A percentile compares a stretch with the other conserved stretches of the same genome.
phyloP scores from a whole-genome alignment of 495 filamentous ascomycete species.

The Annulohypoxylon nitens region DNA sequence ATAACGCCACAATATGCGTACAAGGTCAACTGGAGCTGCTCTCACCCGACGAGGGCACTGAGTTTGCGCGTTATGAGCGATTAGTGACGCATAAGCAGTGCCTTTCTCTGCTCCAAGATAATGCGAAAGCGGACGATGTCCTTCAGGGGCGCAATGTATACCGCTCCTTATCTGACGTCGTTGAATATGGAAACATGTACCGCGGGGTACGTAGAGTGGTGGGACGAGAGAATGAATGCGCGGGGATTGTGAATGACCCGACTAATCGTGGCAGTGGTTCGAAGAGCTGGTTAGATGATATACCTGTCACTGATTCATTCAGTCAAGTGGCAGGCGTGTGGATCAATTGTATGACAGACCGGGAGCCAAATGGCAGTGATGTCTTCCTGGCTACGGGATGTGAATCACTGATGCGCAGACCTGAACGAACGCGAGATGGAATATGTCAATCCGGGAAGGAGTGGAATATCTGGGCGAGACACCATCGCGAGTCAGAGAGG shows the following conservation, averaged over 20 bases:
- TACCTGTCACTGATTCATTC: slow-evolving; percentile 48
- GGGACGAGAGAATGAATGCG: slow-evolving; percentile 56
- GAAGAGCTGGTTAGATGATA: neutral
- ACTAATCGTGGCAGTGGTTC: neutral
- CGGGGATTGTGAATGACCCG: slow-evolving; percentile 49
- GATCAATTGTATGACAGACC: slow-evolving; percentile 65
- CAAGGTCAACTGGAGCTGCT: neutral
- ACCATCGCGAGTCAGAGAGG: slow-evolving; percentile 50
- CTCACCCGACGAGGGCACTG: neutral
- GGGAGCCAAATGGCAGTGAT: slow-evolving; percentile 6
- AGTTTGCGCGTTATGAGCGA: slow-evolving; percentile 13
- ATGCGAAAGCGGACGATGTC: neutral
- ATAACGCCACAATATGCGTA: neutral
- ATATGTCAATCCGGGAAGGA: slow-evolving; percentile 27
- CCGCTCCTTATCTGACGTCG: slow-evolving; percentile 56
- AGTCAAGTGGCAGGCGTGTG: slow-evolving; percentile 65
- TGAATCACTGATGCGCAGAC: neutral
- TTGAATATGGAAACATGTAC: slow-evolving; percentile 61
- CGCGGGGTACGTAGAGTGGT: slow-evolving; percentile 60
- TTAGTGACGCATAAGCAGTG: slow-evolving; percentile 1
- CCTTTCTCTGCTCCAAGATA: neutral
- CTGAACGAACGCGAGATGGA: neutral
- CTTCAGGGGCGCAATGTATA: slow-evolving; percentile 60
- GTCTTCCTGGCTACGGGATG: slow-evolving; percentile 7
- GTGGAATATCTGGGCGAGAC: slow-evolving; percentile 60